Base-by-base conservation (phyloP, 116 monocot genomes). In the Phalaenopsis hybrid region DNA sequence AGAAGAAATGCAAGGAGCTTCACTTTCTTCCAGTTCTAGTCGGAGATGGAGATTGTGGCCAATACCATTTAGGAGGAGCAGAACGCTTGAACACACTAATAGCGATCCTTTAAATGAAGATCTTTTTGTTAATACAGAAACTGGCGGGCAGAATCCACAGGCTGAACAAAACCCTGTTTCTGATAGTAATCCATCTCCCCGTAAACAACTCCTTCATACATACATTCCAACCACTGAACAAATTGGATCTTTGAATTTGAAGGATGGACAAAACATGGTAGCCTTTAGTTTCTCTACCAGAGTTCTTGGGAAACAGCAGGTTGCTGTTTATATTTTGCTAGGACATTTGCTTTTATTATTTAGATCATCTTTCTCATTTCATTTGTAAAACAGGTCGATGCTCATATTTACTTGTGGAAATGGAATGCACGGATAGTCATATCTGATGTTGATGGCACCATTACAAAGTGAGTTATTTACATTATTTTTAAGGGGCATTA, bases 41-140 rank as follows among this genome's bases (percentile, higher is more conserved):
- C 84, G 87, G 23, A 86, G 96, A 85, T 96, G 96, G 96, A 91
- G 89, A 86, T 85, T 96, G 17, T 96, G 92, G 94, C 88, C 91
- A 55, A 96, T 84, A 85, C 94, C 94, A 80, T 94, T 94, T 79
- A 88, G 96, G 81, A 88, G 86, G 76, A 84, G 76, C 16, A 84
- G 76, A 82, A 84, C 94, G 57, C 83, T 94, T 81, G 84, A 91
- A 65, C 89, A 81, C 33, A 91, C 81, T 75, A 83, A 93, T 55
- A 86, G 85, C 80, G 82, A 75, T 37, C 74, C 89, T 61, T 89
- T 94, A 77, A 84, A 77, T 78, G 89, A 88, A 83, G 94, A 96
- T 13, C 80, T 88, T 74, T 92, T 91, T 81, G 73, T 89, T 69
- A 92, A 96, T 82, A 82, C 91, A 51, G 88, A 87, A 68, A 82